Evolutionary conservation across 2,329 filamentous ascomycete species (phyloP).

Genomic region (Dactylonectria macrodidyma): DNA sequence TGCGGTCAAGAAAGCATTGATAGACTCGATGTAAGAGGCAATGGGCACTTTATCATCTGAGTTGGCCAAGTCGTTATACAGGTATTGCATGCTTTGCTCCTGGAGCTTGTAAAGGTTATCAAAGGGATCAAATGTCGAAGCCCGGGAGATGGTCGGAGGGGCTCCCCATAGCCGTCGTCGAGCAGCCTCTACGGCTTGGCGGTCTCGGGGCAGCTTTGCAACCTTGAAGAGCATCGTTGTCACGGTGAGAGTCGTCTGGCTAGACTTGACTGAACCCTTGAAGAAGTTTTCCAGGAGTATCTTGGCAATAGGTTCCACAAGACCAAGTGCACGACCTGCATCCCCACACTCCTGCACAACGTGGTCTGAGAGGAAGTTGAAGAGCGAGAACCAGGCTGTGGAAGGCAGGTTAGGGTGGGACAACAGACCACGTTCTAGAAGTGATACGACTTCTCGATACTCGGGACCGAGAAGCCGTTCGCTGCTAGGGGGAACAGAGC

Average conservation of each 20-base stretch:
- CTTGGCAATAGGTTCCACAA: constrained; percentile 81
- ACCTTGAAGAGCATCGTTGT: constrained; percentile 60
- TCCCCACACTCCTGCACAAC: constrained; percentile 77
- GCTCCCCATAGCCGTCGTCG: constrained; percentile 74
- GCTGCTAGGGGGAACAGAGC: constrained; percentile 40
- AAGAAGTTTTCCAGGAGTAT: constrained; percentile 58
- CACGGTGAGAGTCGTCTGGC: constrained; percentile 52
- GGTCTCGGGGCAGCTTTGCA: constrained; percentile 71
- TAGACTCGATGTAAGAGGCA: constrained; percentile 66
- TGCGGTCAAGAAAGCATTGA: constrained; percentile 67
- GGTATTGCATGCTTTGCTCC: constrained; percentile 64
- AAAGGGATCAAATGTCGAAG: constrained; percentile 74
- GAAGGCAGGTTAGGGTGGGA: constrained; percentile 64
- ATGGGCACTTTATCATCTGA: constrained; percentile 56
- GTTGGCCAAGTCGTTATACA: constrained; percentile 65
- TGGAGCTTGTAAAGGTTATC: constrained; percentile 76
- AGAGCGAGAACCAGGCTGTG: constrained; percentile 67
- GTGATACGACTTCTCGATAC: constrained; percentile 77
- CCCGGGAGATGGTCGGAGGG: constrained; percentile 45
- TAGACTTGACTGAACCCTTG: constrained; percentile 26
- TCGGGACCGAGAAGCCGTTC: constrained; percentile 73
- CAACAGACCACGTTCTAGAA: constrained; percentile 75
- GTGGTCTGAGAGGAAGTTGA: constrained; percentile 69
- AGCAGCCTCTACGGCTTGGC: constrained; percentile 75
- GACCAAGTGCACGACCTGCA: constrained; percentile 73